Conservation (phyloP, 768 basidiomycete genomes). For the Tephrocybe rancida region DNA sequence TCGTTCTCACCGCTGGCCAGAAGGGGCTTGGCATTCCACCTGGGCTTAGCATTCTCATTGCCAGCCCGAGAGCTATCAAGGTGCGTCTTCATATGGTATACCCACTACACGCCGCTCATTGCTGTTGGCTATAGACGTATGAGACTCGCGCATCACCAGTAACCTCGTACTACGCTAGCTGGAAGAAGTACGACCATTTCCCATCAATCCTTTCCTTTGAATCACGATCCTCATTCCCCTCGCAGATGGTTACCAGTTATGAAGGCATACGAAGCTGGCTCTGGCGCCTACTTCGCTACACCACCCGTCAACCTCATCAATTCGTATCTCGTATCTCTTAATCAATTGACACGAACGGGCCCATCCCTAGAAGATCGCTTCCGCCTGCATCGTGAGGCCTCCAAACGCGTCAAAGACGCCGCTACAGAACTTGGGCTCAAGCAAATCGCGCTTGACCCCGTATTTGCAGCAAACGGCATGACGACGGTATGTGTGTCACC, state of each 20-base stretch:
- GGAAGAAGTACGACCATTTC: conserved; percentile 64
- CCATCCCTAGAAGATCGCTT: conserved; percentile 81
- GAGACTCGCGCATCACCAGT: conserved; percentile 65
- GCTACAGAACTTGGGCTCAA: conserved; percentile 70
- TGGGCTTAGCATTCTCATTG: conserved; percentile 85
- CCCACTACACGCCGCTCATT: not conserved
- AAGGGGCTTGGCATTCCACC: conserved; percentile 95
- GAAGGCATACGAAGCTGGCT: conserved; percentile 86
- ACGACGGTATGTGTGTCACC: conserved; percentile 60
- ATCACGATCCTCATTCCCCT: not conserved
- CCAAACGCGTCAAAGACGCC: conserved; percentile 67
- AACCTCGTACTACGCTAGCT: conserved; percentile 84
- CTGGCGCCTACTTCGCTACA: conserved; percentile 90
- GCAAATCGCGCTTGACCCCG: conserved; percentile 64
- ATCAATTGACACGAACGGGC: conserved; percentile 61
- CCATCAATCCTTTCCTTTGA: not conserved
- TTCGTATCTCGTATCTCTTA: conserved; percentile 84
- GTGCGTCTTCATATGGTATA: conserved; percentile 29
- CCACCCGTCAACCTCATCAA: conserved; percentile 94
- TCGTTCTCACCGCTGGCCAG: conserved; percentile 84
- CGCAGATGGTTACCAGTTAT: conserved; percentile 89
- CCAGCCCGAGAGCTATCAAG: conserved; percentile 77
- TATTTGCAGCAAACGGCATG: conserved; percentile 91
- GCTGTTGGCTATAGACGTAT: conserved; percentile 43
- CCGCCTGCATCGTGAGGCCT: conserved; percentile 69